Base-by-base conservation (phyloP, 371 early-diverging fungal genomes). In the Coemansia sp. region DNA sequence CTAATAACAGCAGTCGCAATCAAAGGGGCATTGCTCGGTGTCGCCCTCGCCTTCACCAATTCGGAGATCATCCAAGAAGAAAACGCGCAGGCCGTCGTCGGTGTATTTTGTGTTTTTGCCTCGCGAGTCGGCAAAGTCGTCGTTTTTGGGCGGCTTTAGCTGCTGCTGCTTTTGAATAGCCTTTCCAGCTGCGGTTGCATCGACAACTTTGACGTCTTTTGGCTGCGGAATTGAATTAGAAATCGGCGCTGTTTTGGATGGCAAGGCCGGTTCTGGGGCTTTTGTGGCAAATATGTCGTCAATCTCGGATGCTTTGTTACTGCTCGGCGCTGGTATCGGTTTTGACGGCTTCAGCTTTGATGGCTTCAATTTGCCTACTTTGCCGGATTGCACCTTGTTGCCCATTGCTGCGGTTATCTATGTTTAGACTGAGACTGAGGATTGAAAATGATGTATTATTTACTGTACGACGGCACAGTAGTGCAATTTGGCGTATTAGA, bases 31-130 rank as follows among this genome's bases (percentile, higher is more conserved):
- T 0, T 56, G 65, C 6, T 75, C 73, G 1, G 80, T 82, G 42
- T 80, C 82, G 52, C 83, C 83, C 12, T 79, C 72, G 12, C 82
- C 82, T 21, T 75, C 72, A 7, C 83, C 82, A 3, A 83, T 83
- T 40, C 65, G 70, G 33, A 82, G 60, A 26, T 83, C 81, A 6
- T 79, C 80, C 64, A 69, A 64, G 65, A 79, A 80, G 44, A 78
- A 82, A 5, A 83, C 82, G 30, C 79, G 68, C 30, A 83, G 21
- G 0, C 80, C 82, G 42, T 83, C 83, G 0, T 82, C 83, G 0
- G 82, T 83, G 52, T 69, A 67, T n/a, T 81, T 75, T 20, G 77
- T 65, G n/a, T 67, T 60, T 37, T 71, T 66, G 39, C 81, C 81
- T 1, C 78, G 59, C 18, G 71, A 70, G 51, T 81, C 81, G 23